Evolutionary conservation across 2,329 filamentous ascomycete genomes (phyloP), one percentile per base, ranked within the genome.

Genomic region (Neonectria punicea): DNA sequence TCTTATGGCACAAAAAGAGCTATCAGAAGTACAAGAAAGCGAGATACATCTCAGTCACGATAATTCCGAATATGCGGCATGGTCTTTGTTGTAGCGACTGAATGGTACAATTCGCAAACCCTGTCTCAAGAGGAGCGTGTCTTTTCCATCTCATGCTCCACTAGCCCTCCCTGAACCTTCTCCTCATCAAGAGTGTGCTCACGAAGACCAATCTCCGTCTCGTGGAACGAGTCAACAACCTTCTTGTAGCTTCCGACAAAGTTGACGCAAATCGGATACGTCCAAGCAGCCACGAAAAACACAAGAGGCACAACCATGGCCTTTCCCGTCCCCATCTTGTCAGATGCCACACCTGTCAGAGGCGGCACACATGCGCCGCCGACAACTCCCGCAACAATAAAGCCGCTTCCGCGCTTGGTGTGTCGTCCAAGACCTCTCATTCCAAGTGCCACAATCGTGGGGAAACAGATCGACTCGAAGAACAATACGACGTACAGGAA

Each of bases 381-480:
- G 16, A 86, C 83, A 1, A 94, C 91, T 69, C 90, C 91, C 5
- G 84, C 90, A 2, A 93, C 86, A 63, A 81, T 89, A 76, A 88
- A 91, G 5, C 91, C 91, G 2, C 89, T 90, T 1, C 92, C 92
- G 65, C 91, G 86, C 82, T 94, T 94, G 39, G 90, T 92, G 80
- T 95, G 90, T 18, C 89, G 86, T 6, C 93, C 92, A 1, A 94
- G 84, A 2, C 91, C 92, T 22, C 91, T 86, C 82, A 93, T 93
- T 9, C 91, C 91, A 3, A 94, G 83, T 4, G 92, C 91, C 32
- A 95, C 89, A 73, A 95, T 93, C 18, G 92, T 94, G 0, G 92
- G 92, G 82, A 94, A 95, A 77, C 90, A 92, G 74, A 93, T 91
- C 4, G 87, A 90, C 79, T 93, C 92, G 78, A 94, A 94, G 82